Base-by-base conservation (phyloP, 202 grass and related monocot genomes). In the Zizania palustris region DNA sequence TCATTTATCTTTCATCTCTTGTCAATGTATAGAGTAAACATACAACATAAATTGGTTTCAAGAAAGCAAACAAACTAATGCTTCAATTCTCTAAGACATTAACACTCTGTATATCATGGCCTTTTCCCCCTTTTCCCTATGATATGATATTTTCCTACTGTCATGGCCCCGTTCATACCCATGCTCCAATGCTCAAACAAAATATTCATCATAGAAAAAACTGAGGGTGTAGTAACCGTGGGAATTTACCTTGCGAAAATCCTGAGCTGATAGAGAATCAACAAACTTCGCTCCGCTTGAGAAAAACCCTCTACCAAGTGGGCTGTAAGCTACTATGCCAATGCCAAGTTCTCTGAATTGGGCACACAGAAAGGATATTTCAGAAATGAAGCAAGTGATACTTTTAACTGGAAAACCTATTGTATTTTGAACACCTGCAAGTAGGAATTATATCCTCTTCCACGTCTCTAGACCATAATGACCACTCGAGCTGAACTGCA, bases 401-500 rank as follows among this genome's bases (percentile, higher is more conserved):
- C 28, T 60, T 75, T 53, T 36, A 9, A 9, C 1, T 7, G 5
- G 20, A 9, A 40, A 65, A 46, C 4, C 1, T 45, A 86, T 9
- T 14, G 7, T 39, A n/a, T 44, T 3, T 43, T 45, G 19, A 71
- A 38, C 46, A 88, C 92, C 88, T 83, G 88, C 92, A 95, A 70
- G 92, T 91, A 15, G 92, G 92, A 72, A 91, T 85, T 40, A 91
- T 65, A 19, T 89, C 77, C 77, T 89, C 73, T 83, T 95, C 92
- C 6, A 35, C 75, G 21, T 95, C 92, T 83, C 92, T 91, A 4
- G 80, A 65, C 92, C 92, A 95, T n/a, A 95, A 43, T 13, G 92
- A 95, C 92, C 92, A 95, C 48, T 95, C 88, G 1, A 95, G 11
- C 65, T 95, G 88, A 38, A 95, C 88, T 37, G 88, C 73, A 43